A percentile compares a stretch with the other conserved stretches of the same genome.
Conservation (phyloP, 2,329 filamentous ascomycete genomes). For the Epichloe typhina region DNA sequence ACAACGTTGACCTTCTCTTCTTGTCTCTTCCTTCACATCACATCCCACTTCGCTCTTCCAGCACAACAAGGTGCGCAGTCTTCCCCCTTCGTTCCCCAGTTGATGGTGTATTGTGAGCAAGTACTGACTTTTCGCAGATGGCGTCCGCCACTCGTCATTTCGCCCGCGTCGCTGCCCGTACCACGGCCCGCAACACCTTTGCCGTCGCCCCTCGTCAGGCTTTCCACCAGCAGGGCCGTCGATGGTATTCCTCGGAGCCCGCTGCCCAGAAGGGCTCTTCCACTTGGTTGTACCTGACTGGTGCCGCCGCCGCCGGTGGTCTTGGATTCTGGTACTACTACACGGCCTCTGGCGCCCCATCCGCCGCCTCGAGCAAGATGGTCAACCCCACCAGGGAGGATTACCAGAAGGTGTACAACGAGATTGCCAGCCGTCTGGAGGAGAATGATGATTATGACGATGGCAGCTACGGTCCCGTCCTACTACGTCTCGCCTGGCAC, state of each 20-base stretch:
- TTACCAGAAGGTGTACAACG: slow-evolving; percentile 92
- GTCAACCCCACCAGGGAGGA: slow-evolving; percentile 70
- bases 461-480: slow-evolving; percentile 85
- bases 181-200: slow-evolving; percentile 44
- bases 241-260: slow-evolving; percentile 65
- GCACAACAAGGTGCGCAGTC: neutral
- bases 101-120: neutral
- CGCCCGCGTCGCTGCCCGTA: slow-evolving; percentile 45
- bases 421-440: slow-evolving; percentile 64
- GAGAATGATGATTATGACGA: slow-evolving; percentile 95
- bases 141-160: slow-evolving; percentile 38
- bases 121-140: slow-evolving; percentile 15
- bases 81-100: too few species aligned
- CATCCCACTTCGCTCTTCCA: neutral
- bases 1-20: neutral
- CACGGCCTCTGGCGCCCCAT: slow-evolving; percentile 37
- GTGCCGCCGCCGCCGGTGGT: slow-evolving; percentile 45
- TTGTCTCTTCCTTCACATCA: neutral
- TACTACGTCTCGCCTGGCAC: slow-evolving; percentile 89
- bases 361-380: slow-evolving; percentile 37
- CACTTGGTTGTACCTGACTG: slow-evolving; percentile 43
- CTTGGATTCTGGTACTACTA: slow-evolving; percentile 57
- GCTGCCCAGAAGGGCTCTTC: slow-evolving; percentile 34
- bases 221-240: slow-evolving; percentile 61
- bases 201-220: slow-evolving; percentile 47